Percentiles rank a stretch among this genome's conserved stretches.
Evolutionary conservation across 2,329 filamentous ascomycete species (phyloP).

Genomic region (Clarireedia sp.): DNA sequence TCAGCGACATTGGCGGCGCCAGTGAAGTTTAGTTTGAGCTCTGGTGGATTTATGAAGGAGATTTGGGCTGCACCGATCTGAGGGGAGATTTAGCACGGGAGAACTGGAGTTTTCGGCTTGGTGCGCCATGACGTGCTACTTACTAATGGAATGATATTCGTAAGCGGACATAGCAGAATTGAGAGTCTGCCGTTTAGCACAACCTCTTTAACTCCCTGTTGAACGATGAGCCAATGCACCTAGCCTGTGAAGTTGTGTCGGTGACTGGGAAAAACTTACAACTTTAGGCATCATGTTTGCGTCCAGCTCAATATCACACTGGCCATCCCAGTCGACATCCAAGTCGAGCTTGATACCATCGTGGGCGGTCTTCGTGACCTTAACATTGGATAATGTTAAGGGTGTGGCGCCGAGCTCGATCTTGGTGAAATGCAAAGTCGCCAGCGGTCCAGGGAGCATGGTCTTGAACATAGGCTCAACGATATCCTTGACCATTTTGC

Average conservation of each 20-base stretch:
- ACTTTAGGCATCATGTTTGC: neutral
- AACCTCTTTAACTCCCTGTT: neutral
- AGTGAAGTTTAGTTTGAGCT: neutral
- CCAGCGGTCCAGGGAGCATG: neutral
- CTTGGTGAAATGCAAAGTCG: neutral
- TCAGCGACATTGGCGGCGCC: neutral
- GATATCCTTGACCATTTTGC: neutral
- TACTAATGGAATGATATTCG: neutral
- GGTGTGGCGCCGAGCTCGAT: neutral
- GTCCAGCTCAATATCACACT: neutral
- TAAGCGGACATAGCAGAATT: neutral
- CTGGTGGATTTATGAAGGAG: neutral
- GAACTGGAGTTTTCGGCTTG: neutral
- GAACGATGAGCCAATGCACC: neutral
- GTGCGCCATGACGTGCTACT: neutral
- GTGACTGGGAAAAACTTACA: neutral
- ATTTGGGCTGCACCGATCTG: neutral
- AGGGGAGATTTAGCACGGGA: neutral
- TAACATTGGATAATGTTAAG: neutral
- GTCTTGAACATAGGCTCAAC: neutral
- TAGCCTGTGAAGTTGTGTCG: neutral
- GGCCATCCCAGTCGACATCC: neutral
- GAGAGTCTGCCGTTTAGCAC: neutral
- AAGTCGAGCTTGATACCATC: neutral
- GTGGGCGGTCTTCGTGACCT: neutral